Base-by-base conservation (phyloP, 495 filamentous ascomycete species). In the Xylaria venustula region DNA sequence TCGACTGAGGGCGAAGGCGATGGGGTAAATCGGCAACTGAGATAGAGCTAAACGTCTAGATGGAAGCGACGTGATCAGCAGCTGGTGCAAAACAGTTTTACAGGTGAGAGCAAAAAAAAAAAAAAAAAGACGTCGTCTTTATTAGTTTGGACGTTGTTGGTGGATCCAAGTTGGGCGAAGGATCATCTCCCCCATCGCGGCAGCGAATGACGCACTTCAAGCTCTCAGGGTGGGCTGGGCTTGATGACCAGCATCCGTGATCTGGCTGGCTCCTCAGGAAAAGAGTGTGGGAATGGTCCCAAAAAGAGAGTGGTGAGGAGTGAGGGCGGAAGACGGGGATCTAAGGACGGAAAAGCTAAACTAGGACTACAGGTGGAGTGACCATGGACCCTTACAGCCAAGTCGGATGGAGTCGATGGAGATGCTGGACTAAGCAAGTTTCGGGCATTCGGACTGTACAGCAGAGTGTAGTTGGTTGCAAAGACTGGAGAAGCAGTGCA, bases 361-460 rank as follows among this genome's bases (percentile, higher is more conserved):
- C 26, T 40, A 47, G 32, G 32, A 37, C 58, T 37, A 61, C 47
- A 54, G 51, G 50, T 61, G 58, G 58, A 61, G 58, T 45, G 54
- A 32, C 36, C 30, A 54, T 54, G 42, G 32, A 41, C 50, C 50
- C 58, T 48, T 48, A 45, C 40, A 34, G 34, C 7, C 51, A 55
- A 45, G 40, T 55, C 53, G 53, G 40, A 55, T 45, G 53, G 40
- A 22, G 53, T 53, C 58, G 40, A 45, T 44, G 47, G 47, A 45
- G 58, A 25, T 37, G 50, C 28, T 23, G 41, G 28, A 34, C 58
- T 30, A 60, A 50, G 40, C 58, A 52, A 46, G 58, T 42, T 42
- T 45, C 46, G 46, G 46, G 46, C 36, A 19, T 44, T 34, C 37
- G 53, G 53, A 55, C 40, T 55, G 4, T 40, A 40, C 37, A 40